A percentile compares a stretch with the other conserved stretches of the same genome.
phyloP scores from a whole-genome alignment of 139 green algal genomes.

The Coelastrella sp. region DNA sequence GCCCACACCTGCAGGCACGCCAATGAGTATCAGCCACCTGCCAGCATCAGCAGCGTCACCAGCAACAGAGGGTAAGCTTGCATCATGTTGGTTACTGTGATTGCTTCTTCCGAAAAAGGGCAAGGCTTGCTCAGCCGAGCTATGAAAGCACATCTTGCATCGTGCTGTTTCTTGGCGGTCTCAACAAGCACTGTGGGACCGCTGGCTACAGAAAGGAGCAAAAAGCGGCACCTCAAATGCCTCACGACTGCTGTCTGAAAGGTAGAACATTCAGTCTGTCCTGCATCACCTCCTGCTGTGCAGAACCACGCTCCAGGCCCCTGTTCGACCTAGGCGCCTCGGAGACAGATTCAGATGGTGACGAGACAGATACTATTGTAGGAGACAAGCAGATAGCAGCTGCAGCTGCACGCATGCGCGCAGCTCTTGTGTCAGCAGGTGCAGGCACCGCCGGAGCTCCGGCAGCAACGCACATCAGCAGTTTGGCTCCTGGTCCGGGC shows the following conservation, averaged over 20 bases:
- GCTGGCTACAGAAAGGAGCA: too few relatives aligned
- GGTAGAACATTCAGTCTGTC: background rate
- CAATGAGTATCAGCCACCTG: constrained; percentile 9
- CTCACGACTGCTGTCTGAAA: too few relatives aligned
- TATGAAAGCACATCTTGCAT: too few relatives aligned
- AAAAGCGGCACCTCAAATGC: too few relatives aligned
- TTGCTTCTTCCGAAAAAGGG: too few relatives aligned
- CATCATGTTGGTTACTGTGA: background rate
- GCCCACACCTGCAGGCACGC: constrained; percentile 18
- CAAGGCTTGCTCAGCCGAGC: too few relatives aligned
- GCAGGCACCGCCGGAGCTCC: background rate
- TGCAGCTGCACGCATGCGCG: constrained; percentile 15
- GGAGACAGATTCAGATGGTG: background rate
- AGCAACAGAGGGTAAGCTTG: background rate
- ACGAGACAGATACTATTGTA: constrained; percentile 19
- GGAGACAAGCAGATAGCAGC: background rate
- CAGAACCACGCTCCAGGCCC: constrained; percentile 21
- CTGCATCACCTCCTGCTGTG: background rate
- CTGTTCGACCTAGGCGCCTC: constrained; percentile 11
- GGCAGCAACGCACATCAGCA: background rate
- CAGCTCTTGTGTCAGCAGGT: background rate
- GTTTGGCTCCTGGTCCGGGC: background rate
- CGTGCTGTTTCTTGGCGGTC: too few relatives aligned
- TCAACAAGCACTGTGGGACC: too few relatives aligned
- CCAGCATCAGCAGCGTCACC: background rate